Evolutionary conservation across 2,329 filamentous ascomycete species (phyloP), one percentile per base, ranked within the genome.

Genomic region (Chaetomium olivaceum): DNA sequence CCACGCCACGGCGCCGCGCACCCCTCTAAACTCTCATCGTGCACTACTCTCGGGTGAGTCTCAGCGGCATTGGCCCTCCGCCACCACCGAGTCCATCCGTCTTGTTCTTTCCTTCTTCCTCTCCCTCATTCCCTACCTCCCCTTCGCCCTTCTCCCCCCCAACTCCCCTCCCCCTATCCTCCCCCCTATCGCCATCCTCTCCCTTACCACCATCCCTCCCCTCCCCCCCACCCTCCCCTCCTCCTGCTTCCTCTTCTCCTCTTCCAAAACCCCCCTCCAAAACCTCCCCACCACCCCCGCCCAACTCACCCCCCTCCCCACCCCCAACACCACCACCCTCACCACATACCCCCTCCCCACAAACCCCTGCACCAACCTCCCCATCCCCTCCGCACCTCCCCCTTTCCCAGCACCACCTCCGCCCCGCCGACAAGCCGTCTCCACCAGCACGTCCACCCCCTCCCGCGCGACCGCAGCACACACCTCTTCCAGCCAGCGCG

Each of bases 371-470:
- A 36, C 51, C 9, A 62, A 0, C 3, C 14, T 7, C 39, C 21
- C 1, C 5, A 36, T 23, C 16, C 55, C 1, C 3, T 7, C 11
- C n/a, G n/a, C n/a, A n/a, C n/a, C n/a, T n/a, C n/a, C n/a, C n/a
- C n/a, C n/a, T n/a, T n/a, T n/a, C n/a, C 50, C 7, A 3, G 33
- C 23, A 9, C 52, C 80, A 11, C 73, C 73, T n/a, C 1, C 29
- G 29, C 79, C 78, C 64, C 79, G 76, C 19, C 81, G 77, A 69
- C 80, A 81, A 2, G 81, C 81, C 59, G 77, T 79, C 74, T 83
- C 81, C 19, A 82, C 70, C 12, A 83, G 71, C 14, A 80, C 77
- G 70, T 80, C 76, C 21, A 72, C 67, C 1, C 71, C 72, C 6
- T 58, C 55, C 6, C 7, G 4, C 2, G 76, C 73, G 4, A 77